These are phyloP conservation scores for Thuja plicata DNA, from an alignment of 83 land plant species.

Conservation along the genomic window DNA sequence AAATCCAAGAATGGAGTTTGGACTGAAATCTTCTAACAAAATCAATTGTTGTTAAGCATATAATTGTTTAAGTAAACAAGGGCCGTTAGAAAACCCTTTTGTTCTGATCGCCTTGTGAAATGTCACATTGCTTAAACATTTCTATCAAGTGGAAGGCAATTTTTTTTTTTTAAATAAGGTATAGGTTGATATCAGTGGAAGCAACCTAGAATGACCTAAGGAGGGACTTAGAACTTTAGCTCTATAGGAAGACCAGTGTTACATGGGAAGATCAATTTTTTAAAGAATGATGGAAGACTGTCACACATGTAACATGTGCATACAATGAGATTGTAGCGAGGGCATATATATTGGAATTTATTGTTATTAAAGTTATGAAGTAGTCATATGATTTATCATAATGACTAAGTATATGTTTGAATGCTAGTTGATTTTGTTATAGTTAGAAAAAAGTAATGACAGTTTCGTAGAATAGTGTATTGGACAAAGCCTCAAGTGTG, in stretches of 20 bases:
- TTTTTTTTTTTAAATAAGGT: not conserved
- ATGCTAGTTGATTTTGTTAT: too few relatives aligned
- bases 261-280: not conserved
- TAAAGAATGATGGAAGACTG: not conserved
- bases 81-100: not conserved
- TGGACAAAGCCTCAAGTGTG: too few relatives aligned
- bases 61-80: not conserved
- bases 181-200: not conserved
- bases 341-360: too few relatives aligned
- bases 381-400: not conserved
- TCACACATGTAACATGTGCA: not conserved
- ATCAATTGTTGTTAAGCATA: too few relatives aligned
- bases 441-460: too few relatives aligned
- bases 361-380: not conserved
- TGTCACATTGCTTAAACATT: not conserved
- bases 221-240: not conserved
- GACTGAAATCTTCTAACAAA: not conserved
- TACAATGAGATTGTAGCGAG: not conserved
- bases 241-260: not conserved
- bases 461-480: too few relatives aligned
- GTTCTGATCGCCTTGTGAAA: too few relatives aligned
- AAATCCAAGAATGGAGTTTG: not conserved
- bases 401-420: too few relatives aligned
- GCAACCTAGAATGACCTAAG: not conserved
- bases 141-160: not conserved